Evolutionary conservation across 306 rosid genomes (phyloP), one percentile per base, ranked within the genome.

Genomic region (Oemleria cerasiformis): DNA sequence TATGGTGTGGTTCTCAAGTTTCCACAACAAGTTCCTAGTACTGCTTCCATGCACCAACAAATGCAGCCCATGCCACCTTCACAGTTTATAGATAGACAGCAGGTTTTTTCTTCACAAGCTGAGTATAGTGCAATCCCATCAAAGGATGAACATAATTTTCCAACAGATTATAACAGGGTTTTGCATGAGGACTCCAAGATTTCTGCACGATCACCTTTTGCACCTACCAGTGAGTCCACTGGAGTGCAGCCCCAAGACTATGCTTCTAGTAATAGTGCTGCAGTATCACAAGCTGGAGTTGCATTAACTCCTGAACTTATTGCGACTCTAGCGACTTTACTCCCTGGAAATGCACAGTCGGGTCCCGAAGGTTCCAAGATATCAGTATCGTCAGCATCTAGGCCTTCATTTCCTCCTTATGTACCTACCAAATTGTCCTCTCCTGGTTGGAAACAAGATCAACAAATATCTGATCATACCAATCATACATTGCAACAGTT

Each of bases 1-100:
- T 95, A 95, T 84, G 99, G 99, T 34, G 96, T 95, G 53, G 96
- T 95, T 81, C 99, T 95, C 38, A 92, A 86, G 87, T 92, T 95
- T 86, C 86, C 99, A 17, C 90, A 77, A 65, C 76, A 78, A 66
- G 80, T 73, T 62, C 76, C 96, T 71, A 67, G 72, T 60, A 80
- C 70, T 56, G 80, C 82, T 53, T 77, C 93, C 16, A 53, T 75
- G 78, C 96, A 82, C 57, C 92, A 82, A 62, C 83, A 87, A 34
- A 44, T 86, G 0, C 86, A 78, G 65, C 82, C 97, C 72, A 63
- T 78, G 48, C 83, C 86, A 2, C 67, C 92, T 47, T 70, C 86
- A 79, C 92, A 89, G 70, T 89, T 84, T 83, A 65, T 76, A 53
- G 91, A 84, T 44, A 80, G 87, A 84, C 92, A 83, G 65, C 96